Evolutionary conservation across 2,329 filamentous ascomycete genomes (phyloP).

Genomic region (Xylaria polymorpha): DNA sequence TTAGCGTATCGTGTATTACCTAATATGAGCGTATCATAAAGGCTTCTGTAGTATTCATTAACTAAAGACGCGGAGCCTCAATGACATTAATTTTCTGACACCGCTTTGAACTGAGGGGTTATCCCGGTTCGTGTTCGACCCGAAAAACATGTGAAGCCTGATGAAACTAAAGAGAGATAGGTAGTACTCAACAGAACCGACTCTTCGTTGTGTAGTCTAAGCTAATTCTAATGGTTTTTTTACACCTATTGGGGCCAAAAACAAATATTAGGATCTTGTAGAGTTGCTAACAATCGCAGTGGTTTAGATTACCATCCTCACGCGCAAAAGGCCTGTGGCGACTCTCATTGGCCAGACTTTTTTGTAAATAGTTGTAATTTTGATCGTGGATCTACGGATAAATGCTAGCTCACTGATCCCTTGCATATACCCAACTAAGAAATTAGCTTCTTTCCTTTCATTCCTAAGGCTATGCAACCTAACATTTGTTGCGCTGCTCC

Average conservation of each 20-base stretch:
- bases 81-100: background rate
- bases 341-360: background rate
- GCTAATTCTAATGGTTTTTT: too few species aligned
- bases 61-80: background rate
- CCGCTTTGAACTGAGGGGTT: background rate
- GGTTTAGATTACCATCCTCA: background rate
- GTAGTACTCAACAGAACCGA: too few species aligned
- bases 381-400: background rate
- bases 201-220: too few species aligned
- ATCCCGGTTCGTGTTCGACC: background rate
- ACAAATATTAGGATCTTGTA: background rate
- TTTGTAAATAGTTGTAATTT: background rate
- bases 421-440: background rate
- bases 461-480: background rate
- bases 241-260: too few species aligned
- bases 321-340: background rate
- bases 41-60: background rate
- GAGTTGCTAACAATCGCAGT: too few species aligned
- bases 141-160: too few species aligned
- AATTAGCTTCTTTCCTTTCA: background rate
- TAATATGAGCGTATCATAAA: background rate
- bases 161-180: too few species aligned
- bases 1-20: too few species aligned
- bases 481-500: background rate
- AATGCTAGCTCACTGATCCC: background rate